Evolutionary conservation across 768 basidiomycete species (phyloP).

Genomic region (Boletus speciosus): DNA sequence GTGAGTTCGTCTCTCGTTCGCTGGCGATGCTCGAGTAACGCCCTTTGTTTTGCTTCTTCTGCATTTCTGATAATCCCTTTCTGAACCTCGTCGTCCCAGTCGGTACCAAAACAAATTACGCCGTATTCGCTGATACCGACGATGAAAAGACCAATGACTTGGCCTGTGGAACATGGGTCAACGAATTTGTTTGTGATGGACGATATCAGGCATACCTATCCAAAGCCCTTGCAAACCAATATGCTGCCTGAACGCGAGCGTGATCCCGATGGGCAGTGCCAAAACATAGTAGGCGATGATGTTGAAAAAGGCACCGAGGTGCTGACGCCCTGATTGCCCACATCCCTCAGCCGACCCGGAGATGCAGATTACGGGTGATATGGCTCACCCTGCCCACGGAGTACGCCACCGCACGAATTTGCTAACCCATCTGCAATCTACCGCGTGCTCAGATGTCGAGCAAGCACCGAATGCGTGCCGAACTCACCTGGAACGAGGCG

Average conservation of each 20-base stretch:
- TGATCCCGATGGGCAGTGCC: slow-evolving; percentile 50
- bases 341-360: slow-evolving; percentile 1
- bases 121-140: slow-evolving; percentile 68
- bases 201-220: slow-evolving; percentile 36
- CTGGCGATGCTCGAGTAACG: slow-evolving; percentile 20
- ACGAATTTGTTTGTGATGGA: background rate
- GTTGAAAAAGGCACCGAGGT: slow-evolving; percentile 73
- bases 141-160: slow-evolving; percentile 67
- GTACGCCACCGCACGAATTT: slow-evolving; percentile 47
- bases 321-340: slow-evolving; percentile 45
- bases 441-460: background rate
- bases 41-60: slow-evolving; percentile 31
- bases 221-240: slow-evolving; percentile 50
- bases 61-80: slow-evolving; percentile 38
- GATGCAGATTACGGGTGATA: too few relatives aligned
- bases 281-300: slow-evolving; percentile 59
- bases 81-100: slow-evolving; percentile 46
- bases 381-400: slow-evolving; percentile 44
- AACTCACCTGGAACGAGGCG: slow-evolving; percentile 48
- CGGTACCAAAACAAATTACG: slow-evolving; percentile 52
- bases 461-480: background rate
- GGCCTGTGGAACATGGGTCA: slow-evolving; percentile 42
- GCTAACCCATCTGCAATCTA: slow-evolving; percentile 52
- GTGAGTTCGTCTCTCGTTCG: slow-evolving; percentile 12
- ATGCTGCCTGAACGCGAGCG: slow-evolving; percentile 44